Evolutionary conservation across 176 grass and related monocot genomes (phyloP).

Genomic region (Cenchrus americanus): DNA sequence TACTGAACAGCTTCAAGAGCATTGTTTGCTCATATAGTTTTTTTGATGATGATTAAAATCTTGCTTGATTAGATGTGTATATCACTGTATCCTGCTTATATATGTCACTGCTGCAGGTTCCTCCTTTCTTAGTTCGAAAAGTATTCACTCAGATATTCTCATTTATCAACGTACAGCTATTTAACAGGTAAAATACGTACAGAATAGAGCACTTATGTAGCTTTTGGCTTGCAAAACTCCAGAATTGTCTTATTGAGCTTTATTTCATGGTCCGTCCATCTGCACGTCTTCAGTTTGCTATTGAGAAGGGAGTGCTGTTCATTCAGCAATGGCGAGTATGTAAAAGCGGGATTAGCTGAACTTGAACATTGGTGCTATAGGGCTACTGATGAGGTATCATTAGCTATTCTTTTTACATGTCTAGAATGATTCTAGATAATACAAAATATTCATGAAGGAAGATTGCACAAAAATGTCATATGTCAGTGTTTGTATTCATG

Average conservation of each 20-base stretch:
- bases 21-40: not conserved
- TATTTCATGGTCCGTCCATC: slow-evolving; percentile 26
- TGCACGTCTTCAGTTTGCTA: slow-evolving; percentile 69
- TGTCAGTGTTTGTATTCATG: slow-evolving; percentile 6
- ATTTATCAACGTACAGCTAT: slow-evolving; percentile 96
- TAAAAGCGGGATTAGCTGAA: slow-evolving; percentile 98
- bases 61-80: slow-evolving; percentile 10
- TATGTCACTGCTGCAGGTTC: slow-evolving; percentile 59
- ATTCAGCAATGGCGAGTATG: slow-evolving; percentile 95
- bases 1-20: slow-evolving; percentile 18
- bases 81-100: slow-evolving; percentile 10
- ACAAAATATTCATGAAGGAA: slow-evolving; percentile 11
- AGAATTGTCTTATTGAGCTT: slow-evolving; percentile 32
- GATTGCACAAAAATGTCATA: slow-evolving; percentile 23
- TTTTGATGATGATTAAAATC: slow-evolving; percentile 18
- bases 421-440: slow-evolving; percentile 24
- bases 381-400: slow-evolving; percentile 92
- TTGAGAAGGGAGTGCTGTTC: slow-evolving; percentile 99
- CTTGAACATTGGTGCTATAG: slow-evolving; percentile 96
- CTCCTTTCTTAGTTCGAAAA: slow-evolving; percentile 98
- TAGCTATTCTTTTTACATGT: slow-evolving; percentile 37
- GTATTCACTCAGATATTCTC: slow-evolving; percentile 99
- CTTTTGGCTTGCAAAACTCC: not conserved
- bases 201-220: slow-evolving; percentile 1
- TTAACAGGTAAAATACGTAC: slow-evolving; percentile 80